A percentile compares a stretch with the other conserved stretches of the same genome.
Evolutionary conservation across 345 rosid genomes (phyloP).

Genomic region (Pistacia vera): DNA sequence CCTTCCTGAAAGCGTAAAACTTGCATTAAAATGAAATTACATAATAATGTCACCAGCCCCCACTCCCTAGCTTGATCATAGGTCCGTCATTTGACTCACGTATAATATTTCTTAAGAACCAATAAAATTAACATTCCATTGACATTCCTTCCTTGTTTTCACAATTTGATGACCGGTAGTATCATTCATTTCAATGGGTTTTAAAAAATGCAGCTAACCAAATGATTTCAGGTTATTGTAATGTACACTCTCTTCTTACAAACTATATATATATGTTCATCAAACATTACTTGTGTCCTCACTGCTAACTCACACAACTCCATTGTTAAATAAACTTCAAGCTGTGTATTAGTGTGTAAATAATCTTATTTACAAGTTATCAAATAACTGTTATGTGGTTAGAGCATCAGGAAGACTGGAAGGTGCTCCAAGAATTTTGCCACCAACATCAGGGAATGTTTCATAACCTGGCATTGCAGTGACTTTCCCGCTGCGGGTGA

Average conservation of each 20-base stretch:
- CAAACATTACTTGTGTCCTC: neutral
- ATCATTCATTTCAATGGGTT: too few species aligned
- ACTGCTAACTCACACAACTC: neutral
- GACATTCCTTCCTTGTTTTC: too few species aligned
- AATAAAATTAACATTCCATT: too few species aligned
- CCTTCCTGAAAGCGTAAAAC: too few species aligned
- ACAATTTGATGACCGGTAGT: too few species aligned
- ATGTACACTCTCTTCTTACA: neutral
- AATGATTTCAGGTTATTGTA: neutral
- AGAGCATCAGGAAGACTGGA: constrained; percentile 67
- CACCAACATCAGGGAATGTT: constrained; percentile 70
- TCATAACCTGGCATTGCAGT: constrained; percentile 36
- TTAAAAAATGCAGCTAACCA: too few species aligned
- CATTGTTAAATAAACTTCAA: neutral
- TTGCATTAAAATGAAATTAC: too few species aligned
- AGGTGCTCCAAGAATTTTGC: constrained; percentile 63
- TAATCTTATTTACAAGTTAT: neutral
- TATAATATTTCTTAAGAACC: too few species aligned
- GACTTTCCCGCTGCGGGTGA: constrained; percentile 44
- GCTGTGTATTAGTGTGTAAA: neutral
- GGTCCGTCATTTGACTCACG: too few species aligned
- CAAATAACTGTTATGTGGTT: constrained; percentile 38
- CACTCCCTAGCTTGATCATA: too few species aligned
- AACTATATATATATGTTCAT: too few species aligned
- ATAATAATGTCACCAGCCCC: too few species aligned